Evolutionary conservation across 2,329 filamentous ascomycete genomes (phyloP), one percentile per base, ranked within the genome.

Genomic region (Cladobotryum protrusum): DNA sequence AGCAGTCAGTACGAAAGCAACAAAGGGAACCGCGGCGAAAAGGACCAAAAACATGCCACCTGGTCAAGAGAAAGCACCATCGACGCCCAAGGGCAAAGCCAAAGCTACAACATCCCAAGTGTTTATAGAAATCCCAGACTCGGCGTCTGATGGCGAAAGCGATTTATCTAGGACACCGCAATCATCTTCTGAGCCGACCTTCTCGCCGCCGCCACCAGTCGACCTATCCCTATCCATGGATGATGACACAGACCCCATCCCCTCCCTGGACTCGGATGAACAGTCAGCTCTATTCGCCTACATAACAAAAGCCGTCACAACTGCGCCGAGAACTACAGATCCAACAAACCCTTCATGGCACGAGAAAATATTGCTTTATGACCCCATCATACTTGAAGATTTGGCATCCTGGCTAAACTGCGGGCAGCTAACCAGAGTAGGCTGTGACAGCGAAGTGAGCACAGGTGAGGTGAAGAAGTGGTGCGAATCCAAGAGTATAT

Each of bases 321-420:
- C 70, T 1, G 72, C 74, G 4, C 74, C 80, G 3, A 72, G 72
- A 12, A 73, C 77, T 0, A 71, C 59, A 4, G 72, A 83, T 55
- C 68, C 75, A 1, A 55, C 56, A 6, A 63, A 75, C 2, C 82
- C 81, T 13, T 89, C 81, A 2, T 97, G 91, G 88, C 77, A 95
- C 59, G 89, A 97, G 67, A 95, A 90, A 69, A 96, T 99, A 43
- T 73, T 97, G 5, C 81, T 97, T 64, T 97, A 95, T 63, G 91
- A 97, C 60, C 89, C 92, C 0, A 86, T 99, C 40, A 77, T 93
- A 1, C 68, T 96, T 0, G 92, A 97, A 67, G 90, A 96, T 56
- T 72, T 99, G 13, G 79, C 91, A 0, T 69, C 72, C 0, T 97
- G 90, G 87, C 69, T 97, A 14, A 96, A 96, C 58, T 77, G 77